Conservation (phyloP, 2,329 filamentous ascomycete species). For the Purpureocillium takamizusanense region DNA sequence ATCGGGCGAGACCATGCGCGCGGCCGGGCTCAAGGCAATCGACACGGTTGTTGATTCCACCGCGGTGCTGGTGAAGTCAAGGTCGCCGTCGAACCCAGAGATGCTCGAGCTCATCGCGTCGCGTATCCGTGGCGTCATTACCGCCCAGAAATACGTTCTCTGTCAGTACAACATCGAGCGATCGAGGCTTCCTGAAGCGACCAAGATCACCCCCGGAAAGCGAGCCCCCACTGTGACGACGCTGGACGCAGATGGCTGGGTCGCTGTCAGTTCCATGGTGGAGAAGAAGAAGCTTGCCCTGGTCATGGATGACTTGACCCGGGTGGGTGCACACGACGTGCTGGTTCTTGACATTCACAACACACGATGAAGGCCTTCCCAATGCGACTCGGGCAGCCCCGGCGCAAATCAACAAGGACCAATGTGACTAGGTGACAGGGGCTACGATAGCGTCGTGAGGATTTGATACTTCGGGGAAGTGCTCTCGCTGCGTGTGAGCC, state of each 20-base stretch:
- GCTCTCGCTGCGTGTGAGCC: too few species aligned
- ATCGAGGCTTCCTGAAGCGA: conserved; percentile 54
- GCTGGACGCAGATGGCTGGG: conserved; percentile 83
- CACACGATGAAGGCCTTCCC: conserved; percentile 40
- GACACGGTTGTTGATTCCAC: conserved; percentile 85
- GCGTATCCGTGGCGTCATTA: conserved; percentile 88
- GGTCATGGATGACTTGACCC: conserved; percentile 77
- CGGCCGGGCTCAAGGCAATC: conserved; percentile 86
- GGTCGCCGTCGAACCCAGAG: conserved; percentile 67
- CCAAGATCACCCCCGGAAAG: conserved; percentile 82
- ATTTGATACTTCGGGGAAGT: too few species aligned
- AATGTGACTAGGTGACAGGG: too few species aligned
- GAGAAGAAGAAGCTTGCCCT: conserved; percentile 76
- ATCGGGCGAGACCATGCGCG: conserved; percentile 97
- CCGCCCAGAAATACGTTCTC: conserved; percentile 85
- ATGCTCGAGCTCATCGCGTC: conserved; percentile 78
- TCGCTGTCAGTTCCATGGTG: conserved; percentile 91
- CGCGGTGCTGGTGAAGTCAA: conserved; percentile 88
- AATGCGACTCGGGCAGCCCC: too few species aligned
- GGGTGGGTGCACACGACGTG: conserved; percentile 74
- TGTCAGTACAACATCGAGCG: conserved; percentile 94
- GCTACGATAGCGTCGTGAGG: too few species aligned
- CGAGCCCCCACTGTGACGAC: conserved; percentile 87
- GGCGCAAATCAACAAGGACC: too few species aligned
- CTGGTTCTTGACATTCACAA: conserved; percentile 82